phyloP scores from a whole-genome alignment of 176 grass and related monocot genomes.

The Calamus simplicifolius region DNA sequence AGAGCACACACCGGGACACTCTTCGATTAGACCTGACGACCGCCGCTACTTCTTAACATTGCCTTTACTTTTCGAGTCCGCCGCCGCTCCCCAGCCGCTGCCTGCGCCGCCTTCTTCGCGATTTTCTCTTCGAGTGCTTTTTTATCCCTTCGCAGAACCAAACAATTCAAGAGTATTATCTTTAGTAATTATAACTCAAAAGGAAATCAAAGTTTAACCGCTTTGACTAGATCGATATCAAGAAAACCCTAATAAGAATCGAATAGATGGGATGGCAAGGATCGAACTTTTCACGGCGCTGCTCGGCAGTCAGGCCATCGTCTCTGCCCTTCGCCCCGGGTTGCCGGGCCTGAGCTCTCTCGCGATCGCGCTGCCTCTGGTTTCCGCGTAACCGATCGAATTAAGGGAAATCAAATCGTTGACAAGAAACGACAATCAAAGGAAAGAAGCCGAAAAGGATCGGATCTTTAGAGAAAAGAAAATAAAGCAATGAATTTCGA shows the following conservation, averaged over 20 bases:
- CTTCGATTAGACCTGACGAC: no score
- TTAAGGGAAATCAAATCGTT: conserved; percentile 16
- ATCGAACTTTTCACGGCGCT: conserved; percentile 29
- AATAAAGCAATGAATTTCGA: no score
- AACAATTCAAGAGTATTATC: conserved; percentile 1
- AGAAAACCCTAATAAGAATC: no score
- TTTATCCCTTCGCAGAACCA: conserved; percentile 43
- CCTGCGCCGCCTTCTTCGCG: conserved; percentile 83
- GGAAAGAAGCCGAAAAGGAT: no score
- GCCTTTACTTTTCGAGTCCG: conserved; percentile 38
- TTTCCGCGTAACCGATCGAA: conserved; percentile 46
- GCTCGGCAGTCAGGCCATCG: conserved; percentile 81
- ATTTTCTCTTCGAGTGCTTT: conserved; percentile 85
- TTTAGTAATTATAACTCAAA: not conserved
- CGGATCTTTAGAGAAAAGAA: no score
- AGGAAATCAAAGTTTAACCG: no score
- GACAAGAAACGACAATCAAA: no score
- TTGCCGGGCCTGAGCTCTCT: conserved; percentile 60
- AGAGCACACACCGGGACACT: no score
- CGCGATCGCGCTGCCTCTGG: conserved; percentile 71
- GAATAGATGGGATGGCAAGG: no score
- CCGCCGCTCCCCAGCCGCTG: conserved; percentile 21
- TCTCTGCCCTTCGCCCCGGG: conserved; percentile 15
- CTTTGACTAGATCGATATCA: not conserved
- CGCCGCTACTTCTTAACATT: conserved; percentile 30